Evolutionary conservation across 2,329 filamentous ascomycete species (phyloP), one percentile per base, ranked within the genome.

Genomic region (Emericellopsis atlantica): DNA sequence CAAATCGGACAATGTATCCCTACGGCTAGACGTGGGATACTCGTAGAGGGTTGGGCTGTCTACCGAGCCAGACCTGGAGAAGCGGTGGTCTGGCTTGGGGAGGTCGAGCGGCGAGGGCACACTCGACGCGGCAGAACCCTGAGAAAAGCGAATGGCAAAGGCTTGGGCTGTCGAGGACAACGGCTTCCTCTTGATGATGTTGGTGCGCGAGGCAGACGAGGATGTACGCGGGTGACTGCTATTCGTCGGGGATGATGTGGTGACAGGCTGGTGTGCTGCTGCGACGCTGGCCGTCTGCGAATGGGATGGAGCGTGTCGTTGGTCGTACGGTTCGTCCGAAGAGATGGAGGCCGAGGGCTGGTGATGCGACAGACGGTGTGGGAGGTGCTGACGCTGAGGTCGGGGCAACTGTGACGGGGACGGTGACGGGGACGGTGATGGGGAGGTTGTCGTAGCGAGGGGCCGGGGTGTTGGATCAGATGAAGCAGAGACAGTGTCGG

Each of bases 41-140:
- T 76, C 72, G 67, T 79, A 79, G 38, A 79, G 59, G 26, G 73
- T 78, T 45, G 74, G 75, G 53, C 74, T 79, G 55, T 79, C 74
- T 41, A 76, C 55, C 12, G 73, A 71, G 49, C 60, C 70, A 26
- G 70, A 67, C 45, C 74, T 65, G n/a, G 65, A 64, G 52, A 73
- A 75, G 39, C 73, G 59, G 45, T 68, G 65, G 37, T 70, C 69
- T n/a, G 72, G 69, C 45, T 64, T 63, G 34, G 65, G 61, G 18
- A 71, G 58, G 44, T 66, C 62, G 40, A 60, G 55, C 38, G 51
- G 58, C 32, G 59, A 57, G 9, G 52, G 37, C 40, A n/a, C 41
- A 29, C 21, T 37, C 14, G 40, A 40, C 37, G 18, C 40, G 37
- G 48, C 39, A 31, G 48, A 52, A 33, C 46, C 47, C 18, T 53